These are phyloP conservation scores for Nicotiana attenuata DNA, from an alignment of 257 asterid genomes.

Conservation along the genomic window DNA sequence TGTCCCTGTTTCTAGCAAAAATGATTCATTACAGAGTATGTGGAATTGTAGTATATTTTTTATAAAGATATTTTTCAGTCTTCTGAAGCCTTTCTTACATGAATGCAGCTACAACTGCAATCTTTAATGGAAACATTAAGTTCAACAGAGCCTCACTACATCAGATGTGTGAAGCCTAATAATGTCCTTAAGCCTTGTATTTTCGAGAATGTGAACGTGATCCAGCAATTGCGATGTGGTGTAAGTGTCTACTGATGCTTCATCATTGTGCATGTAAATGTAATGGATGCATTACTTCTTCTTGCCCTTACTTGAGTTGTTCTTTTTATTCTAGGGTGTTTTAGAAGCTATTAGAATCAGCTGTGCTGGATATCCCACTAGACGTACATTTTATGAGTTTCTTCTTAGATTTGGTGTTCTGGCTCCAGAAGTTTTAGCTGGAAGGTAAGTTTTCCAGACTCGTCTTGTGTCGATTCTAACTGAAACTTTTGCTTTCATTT, in stretches of 20 bases:
- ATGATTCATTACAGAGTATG: background rate
- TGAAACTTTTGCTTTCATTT: background rate
- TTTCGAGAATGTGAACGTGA: constrained; percentile 83
- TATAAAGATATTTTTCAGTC: constrained; percentile 17
- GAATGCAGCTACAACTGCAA: constrained; percentile 88
- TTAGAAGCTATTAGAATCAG: constrained; percentile 98
- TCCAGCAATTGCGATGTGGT: constrained; percentile 98
- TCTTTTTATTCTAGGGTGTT: constrained; percentile 59
- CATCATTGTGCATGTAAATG: background rate
- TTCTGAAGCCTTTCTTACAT: constrained; percentile 23
- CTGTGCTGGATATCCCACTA: constrained; percentile 99
- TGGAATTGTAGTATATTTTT: background rate
- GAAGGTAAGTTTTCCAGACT: constrained; percentile 43
- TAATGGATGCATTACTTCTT: background rate
- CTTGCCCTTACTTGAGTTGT: background rate
- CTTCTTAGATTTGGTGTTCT: constrained; percentile 98
- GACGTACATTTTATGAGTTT: constrained; percentile 95
- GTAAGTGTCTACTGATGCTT: constrained; percentile 53
- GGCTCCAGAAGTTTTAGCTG: constrained; percentile 61
- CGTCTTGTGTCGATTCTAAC: background rate
- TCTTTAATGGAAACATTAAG: constrained; percentile 94
- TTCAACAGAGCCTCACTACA: constrained; percentile 97
- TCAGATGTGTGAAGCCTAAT: constrained; percentile 98
- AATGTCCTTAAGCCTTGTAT: constrained; percentile 86
- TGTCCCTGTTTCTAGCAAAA: background rate